These are phyloP conservation scores for Tetracentron sinense DNA, from an alignment of 164 flowering plant genomes.

Conservation along the genomic window DNA sequence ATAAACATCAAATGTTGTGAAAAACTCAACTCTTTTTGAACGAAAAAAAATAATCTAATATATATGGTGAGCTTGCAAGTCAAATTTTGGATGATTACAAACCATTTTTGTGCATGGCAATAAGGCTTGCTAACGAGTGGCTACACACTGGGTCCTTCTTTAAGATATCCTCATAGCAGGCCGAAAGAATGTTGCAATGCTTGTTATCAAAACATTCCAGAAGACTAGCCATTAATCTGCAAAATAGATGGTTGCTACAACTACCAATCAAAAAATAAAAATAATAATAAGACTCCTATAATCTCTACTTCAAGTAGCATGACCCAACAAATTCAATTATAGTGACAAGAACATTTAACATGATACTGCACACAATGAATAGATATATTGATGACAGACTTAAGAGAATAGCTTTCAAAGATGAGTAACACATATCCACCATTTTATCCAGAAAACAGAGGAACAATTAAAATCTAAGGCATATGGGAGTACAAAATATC, in stretches of 20 bases:
- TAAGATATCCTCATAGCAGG: slow-evolving; percentile 50
- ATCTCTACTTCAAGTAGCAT: background rate
- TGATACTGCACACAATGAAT: background rate
- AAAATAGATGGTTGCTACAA: slow-evolving; percentile 12
- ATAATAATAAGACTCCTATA: background rate
- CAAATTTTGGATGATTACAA: slow-evolving; percentile 1
- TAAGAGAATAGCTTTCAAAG: background rate
- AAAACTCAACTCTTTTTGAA: too few species aligned
- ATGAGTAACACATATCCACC: background rate
- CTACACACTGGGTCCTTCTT: slow-evolving; percentile 72
- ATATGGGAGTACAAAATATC: too few species aligned
- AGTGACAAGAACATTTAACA: background rate
- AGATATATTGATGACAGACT: background rate
- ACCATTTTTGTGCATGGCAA: slow-evolving; percentile 60
- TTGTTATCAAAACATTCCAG: slow-evolving; percentile 43
- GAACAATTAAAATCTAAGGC: too few species aligned
- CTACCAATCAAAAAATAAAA: too few species aligned
- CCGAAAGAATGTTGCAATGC: slow-evolving; percentile 29
- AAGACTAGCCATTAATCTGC: slow-evolving; percentile 59
- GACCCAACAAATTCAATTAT: background rate
- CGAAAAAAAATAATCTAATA: too few species aligned
- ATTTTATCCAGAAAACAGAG: background rate
- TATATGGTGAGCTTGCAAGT: background rate
- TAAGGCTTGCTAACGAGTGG: slow-evolving; percentile 47
- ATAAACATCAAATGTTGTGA: too few species aligned